Evolutionary conservation across 352 stramenopile species (phyloP).

Genomic region (Globisporangium ultimum): DNA sequence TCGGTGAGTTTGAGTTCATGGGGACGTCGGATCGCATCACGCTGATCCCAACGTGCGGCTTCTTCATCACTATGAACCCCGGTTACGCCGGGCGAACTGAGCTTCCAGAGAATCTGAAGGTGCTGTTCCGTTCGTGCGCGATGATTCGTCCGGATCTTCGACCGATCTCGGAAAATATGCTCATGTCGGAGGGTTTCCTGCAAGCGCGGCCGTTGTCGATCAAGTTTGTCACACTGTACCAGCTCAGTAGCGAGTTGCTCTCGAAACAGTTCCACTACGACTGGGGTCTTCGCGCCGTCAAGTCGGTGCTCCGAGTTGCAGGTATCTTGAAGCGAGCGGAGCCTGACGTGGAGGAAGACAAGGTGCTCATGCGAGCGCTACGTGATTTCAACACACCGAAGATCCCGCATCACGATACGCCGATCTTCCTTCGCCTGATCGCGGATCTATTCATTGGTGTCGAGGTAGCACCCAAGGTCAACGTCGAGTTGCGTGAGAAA

Average conservation of each 20-base stretch:
- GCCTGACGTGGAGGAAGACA: constrained; percentile 81
- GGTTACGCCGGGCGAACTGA: constrained; percentile 89
- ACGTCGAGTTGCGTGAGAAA: constrained; percentile 90
- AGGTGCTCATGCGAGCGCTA: constrained; percentile 84
- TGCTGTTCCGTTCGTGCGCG: constrained; percentile 89
- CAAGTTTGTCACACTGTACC: constrained; percentile 92
- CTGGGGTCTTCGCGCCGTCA: constrained; percentile 88
- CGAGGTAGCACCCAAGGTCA: constrained; percentile 93
- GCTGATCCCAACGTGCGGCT: constrained; percentile 85
- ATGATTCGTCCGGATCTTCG: constrained; percentile 95
- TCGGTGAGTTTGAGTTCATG: constrained; percentile 89
- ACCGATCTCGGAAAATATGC: constrained; percentile 88
- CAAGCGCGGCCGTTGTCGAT: constrained; percentile 87
- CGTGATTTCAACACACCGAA: constrained; percentile 88
- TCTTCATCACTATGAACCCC: constrained; percentile 97
- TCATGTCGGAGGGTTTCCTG: constrained; percentile 88
- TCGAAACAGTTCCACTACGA: constrained; percentile 93
- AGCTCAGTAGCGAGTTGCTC: constrained; percentile 78
- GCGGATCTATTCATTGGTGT: constrained; percentile 91
- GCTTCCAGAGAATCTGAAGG: constrained; percentile 89
- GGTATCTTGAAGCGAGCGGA: constrained; percentile 83
- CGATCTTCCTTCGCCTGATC: constrained; percentile 85
- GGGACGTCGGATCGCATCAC: constrained; percentile 81
- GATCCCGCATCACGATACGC: constrained; percentile 86
- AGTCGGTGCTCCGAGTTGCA: constrained; percentile 83